A percentile compares a stretch with the other conserved stretches of the same genome.
Evolutionary conservation across 306 rosid species (phyloP).

Genomic region (Cucurbita moschata): DNA sequence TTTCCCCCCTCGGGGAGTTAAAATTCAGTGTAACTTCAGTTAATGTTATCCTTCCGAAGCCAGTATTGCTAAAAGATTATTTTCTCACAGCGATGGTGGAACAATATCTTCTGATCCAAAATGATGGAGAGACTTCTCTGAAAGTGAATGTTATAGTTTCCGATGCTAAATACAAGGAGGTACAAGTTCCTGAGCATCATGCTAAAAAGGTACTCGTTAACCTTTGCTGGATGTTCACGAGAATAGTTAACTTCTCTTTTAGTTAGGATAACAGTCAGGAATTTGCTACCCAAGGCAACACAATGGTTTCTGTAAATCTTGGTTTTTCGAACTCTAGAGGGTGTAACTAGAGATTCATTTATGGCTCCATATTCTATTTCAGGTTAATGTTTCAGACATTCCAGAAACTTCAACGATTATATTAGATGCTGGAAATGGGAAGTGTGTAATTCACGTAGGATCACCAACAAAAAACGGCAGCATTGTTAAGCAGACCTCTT

Average conservation of each 20-base stretch:
- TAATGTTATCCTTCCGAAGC: not conserved
- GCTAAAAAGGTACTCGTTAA: constrained; percentile 6
- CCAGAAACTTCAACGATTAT: constrained; percentile 5
- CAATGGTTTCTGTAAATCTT: not conserved
- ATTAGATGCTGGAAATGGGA: constrained; percentile 14
- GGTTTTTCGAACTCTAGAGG: not conserved
- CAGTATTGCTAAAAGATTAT: not conserved
- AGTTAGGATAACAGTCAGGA: not conserved
- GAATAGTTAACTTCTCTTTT: not conserved
- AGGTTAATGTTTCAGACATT: constrained; percentile 11
- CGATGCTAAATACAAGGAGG: not conserved
- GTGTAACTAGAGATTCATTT: not conserved
- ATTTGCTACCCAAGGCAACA: not conserved
- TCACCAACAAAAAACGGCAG: not conserved
- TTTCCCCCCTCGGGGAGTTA: too few relatives aligned
- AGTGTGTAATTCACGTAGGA: constrained; percentile 5
- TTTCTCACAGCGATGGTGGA: constrained; percentile 3
- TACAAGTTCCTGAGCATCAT: constrained; percentile 1
- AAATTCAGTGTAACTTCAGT: not conserved
- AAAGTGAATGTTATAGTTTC: constrained; percentile 12
- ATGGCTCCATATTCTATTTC: constrained; percentile 1
- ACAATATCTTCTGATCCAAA: constrained; percentile 13
- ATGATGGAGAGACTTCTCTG: constrained; percentile 9
- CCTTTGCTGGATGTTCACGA: not conserved
- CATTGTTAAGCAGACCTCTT: constrained; percentile 8